Evolutionary conservation across 1,139 yeast genomes (phyloP), one percentile per base, ranked within the genome.

Genomic region (Taphrina wiesneri): DNA sequence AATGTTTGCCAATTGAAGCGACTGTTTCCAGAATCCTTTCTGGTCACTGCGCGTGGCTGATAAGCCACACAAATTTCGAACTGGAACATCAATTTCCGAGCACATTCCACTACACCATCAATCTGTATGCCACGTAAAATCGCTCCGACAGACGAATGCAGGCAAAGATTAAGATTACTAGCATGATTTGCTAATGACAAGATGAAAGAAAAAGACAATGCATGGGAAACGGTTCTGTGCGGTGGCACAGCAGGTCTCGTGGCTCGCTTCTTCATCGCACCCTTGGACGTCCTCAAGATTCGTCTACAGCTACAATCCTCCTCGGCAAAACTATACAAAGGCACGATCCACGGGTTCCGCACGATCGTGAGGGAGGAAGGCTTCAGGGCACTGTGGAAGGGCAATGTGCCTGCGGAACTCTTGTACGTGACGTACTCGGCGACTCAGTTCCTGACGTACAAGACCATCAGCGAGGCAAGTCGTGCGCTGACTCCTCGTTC

Each of bases 371-470:
- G 46, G 23, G 63, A 67, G 19, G 68, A 65, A 49, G 69, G 69
- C 49, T 30, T 67, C 17, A 28, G 54, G 11, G 71, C 11, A 0
- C 79, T 93, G 25, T 93, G 98, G 98, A 92, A 91, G 75, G 99
- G 99, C 0, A 93, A 93, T 74, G 83, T 90, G 0, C 96, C 99
- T 0, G 99, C 98, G 0, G 92, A 90, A 71, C 76, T 86, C 51
- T 83, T 93, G 85, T 93, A 93, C 73, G 80, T 93, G 19, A 71
- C 88, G 25, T 93, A 93, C 72, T 97, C 98, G 13, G 91, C 90
- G 0, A 79, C 85, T 0, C 98, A 93, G 75, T 93, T 93, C 76
- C 80, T 93, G 0, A 78, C 90, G 0, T 90, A 87, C 74, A 80
- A 90, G 46, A 32, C 57, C 19, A 21, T 23, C 26, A 32, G 36